phyloP scores from a whole-genome alignment of 2,329 filamentous ascomycete species.

The Penicillium sp. region DNA sequence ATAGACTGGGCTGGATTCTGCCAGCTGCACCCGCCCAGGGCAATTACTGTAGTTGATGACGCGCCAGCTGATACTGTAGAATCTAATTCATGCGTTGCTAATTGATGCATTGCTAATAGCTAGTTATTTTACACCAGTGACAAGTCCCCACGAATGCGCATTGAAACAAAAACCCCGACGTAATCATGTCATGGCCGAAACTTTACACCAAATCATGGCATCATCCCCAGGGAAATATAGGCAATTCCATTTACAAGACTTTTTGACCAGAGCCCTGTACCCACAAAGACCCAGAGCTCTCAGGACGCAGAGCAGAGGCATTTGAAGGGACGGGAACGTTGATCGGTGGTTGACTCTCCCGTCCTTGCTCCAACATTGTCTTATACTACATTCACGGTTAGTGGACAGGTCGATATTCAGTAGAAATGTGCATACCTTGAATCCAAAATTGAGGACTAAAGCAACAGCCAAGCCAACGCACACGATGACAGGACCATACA shows the following conservation, averaged over 20 bases:
- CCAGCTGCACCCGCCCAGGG: too few relatives aligned
- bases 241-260: constrained; percentile 2
- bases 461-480: constrained; percentile 72
- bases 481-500: constrained; percentile 76
- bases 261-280: constrained; percentile 1
- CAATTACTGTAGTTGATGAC: too few relatives aligned
- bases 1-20: too few relatives aligned
- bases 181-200: too few relatives aligned
- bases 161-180: too few relatives aligned
- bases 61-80: too few relatives aligned
- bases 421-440: constrained; percentile 51
- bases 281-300: neutral
- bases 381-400: constrained; percentile 26
- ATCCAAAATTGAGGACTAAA: constrained; percentile 77
- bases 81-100: too few relatives aligned
- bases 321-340: constrained; percentile 12
- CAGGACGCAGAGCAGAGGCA: constrained; percentile 4
- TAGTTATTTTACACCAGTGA: too few relatives aligned
- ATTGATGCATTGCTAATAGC: too few relatives aligned
- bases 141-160: too few relatives aligned
- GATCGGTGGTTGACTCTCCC: constrained; percentile 11
- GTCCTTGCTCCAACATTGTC: constrained; percentile 23
- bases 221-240: too few relatives aligned
- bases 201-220: too few relatives aligned
- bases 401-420: constrained; percentile 2